Percentiles rank a stretch among this genome's conserved stretches.
Conservation (phyloP, 228 moss, liverwort and hornwort genomes). For the Sphagnum magellanicum region DNA sequence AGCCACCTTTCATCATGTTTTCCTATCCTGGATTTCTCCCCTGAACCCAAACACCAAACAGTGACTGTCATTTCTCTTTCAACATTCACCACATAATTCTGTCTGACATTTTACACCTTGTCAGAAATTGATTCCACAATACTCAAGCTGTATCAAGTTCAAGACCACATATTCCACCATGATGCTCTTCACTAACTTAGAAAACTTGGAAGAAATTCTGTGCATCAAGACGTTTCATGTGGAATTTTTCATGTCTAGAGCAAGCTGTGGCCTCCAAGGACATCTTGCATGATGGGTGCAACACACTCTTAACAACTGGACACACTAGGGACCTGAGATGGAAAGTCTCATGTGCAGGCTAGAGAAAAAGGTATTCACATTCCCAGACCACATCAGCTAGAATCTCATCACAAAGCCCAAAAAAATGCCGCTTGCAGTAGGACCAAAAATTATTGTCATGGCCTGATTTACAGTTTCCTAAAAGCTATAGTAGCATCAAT, state of each 20-base stretch:
- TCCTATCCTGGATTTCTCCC: slow-evolving; percentile 12
- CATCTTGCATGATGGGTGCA: too few species aligned
- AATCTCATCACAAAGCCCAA: neutral
- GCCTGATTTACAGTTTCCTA: too few species aligned
- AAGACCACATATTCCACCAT: neutral
- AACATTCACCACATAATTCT: neutral
- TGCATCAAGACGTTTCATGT: too few species aligned
- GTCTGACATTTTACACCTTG: neutral
- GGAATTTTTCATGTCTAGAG: too few species aligned
- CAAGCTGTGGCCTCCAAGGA: too few species aligned
- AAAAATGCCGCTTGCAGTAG: too few species aligned
- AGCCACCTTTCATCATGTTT: slow-evolving; percentile 23
- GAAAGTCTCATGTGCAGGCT: neutral
- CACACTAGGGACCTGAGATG: neutral
- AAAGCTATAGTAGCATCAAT: neutral
- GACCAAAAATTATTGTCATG: too few species aligned
- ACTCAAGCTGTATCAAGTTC: neutral
- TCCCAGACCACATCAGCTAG: neutral
- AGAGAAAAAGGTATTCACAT: neutral
- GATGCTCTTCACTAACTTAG: neutral
- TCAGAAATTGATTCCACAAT: neutral
- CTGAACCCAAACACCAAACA: neutral
- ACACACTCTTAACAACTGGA: too few species aligned
- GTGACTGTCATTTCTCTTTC: neutral
- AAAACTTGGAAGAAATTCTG: too few species aligned